phyloP scores from a whole-genome alignment of 768 basidiomycete species.

The Auriscalpium vulgare region DNA sequence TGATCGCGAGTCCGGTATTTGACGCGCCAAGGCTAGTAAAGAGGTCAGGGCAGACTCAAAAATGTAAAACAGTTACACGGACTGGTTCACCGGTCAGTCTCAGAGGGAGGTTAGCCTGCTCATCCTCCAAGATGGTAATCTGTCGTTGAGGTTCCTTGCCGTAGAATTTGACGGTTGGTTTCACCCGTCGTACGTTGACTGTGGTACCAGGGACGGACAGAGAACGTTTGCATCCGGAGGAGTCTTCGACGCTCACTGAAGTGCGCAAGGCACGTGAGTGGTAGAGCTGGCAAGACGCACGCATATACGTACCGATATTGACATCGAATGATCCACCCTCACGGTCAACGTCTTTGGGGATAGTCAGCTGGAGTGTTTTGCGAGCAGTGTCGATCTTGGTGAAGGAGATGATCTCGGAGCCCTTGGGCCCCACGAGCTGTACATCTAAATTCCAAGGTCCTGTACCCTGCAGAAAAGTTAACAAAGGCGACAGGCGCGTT shows the following conservation, averaged over 20 bases:
- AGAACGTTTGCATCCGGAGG: constrained; percentile 75
- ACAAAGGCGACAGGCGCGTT: neutral
- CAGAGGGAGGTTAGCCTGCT: constrained; percentile 65
- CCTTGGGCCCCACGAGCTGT: constrained; percentile 68
- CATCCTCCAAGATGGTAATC: constrained; percentile 65
- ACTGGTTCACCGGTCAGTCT: constrained; percentile 89
- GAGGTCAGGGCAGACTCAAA: constrained; percentile 1
- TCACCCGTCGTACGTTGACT: constrained; percentile 76
- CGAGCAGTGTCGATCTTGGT: constrained; percentile 45
- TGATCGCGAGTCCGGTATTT: constrained; percentile 54
- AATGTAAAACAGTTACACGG: constrained; percentile 21
- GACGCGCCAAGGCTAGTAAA: constrained; percentile 75
- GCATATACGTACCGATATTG: constrained; percentile 48
- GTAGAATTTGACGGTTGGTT: constrained; percentile 88
- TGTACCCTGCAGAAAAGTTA: constrained; percentile 50
- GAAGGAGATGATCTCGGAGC: constrained; percentile 51
- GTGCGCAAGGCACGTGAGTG: constrained; percentile 4
- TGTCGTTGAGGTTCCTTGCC: constrained; percentile 49
- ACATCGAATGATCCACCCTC: constrained; percentile 76
- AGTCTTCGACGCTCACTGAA: constrained; percentile 77
- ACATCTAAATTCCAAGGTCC: constrained; percentile 86
- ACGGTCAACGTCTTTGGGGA: constrained; percentile 56
- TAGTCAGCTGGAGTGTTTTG: constrained; percentile 53
- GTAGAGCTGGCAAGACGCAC: no score
- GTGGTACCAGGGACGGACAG: constrained; percentile 70